Evolutionary conservation across 169 alveolate species (phyloP).

Genomic region (Plasmodium cynomolgi): DNA sequence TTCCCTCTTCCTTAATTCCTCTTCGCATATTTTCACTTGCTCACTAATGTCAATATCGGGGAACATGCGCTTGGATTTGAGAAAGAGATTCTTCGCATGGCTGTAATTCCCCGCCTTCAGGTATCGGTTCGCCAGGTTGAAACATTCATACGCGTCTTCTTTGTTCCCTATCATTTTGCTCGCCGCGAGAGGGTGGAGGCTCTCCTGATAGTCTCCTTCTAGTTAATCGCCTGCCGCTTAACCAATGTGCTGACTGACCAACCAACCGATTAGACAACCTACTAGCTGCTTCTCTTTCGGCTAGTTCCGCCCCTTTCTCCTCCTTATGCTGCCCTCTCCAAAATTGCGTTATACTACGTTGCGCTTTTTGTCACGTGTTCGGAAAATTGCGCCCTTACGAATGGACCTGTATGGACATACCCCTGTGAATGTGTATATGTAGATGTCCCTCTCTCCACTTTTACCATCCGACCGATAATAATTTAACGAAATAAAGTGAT

Average conservation of each 20-base stretch:
- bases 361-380: neutral
- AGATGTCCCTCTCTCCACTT: neutral
- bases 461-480: neutral
- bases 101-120: slow-evolving; percentile 64
- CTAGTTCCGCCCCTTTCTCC: neutral
- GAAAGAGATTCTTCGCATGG: slow-evolving; percentile 67
- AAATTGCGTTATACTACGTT: neutral
- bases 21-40: slow-evolving; percentile 68
- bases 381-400: neutral
- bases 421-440: neutral
- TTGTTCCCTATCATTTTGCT: slow-evolving; percentile 67
- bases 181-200: neutral
- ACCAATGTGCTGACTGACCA: neutral
- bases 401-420: neutral
- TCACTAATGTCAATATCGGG: slow-evolving; percentile 73
- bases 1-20: slow-evolving; percentile 55
- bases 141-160: slow-evolving; percentile 72
- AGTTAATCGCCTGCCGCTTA: neutral
- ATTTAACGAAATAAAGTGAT: neutral
- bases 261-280: neutral
- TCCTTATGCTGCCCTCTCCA: neutral
- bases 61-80: slow-evolving; percentile 64
- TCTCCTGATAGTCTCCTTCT: neutral
- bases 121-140: slow-evolving; percentile 52
- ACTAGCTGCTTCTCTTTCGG: neutral